Evolutionary conservation across 164 flowering plant species (phyloP).

Genomic region (Sedum album): DNA sequence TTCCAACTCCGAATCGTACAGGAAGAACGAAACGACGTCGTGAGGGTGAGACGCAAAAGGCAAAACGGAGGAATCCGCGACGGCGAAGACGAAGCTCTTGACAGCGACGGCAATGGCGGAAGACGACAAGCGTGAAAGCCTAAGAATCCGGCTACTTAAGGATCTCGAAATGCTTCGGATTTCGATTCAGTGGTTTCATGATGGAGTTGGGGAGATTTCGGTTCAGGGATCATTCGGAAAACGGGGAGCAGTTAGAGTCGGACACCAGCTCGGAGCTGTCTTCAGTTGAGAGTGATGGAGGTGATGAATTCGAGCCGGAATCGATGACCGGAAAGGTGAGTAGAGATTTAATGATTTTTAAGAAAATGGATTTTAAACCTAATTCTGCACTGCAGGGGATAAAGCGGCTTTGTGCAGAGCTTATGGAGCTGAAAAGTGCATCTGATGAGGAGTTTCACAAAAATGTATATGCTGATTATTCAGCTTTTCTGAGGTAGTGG

Average conservation of each 20-base stretch:
- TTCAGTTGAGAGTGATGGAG: constrained; percentile 22
- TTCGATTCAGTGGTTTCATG: constrained; percentile 13
- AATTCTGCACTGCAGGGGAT: constrained; percentile 43
- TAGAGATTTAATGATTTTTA: not conserved
- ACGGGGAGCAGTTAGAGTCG: constrained; percentile 20
- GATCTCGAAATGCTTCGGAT: not conserved
- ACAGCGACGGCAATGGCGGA: constrained; percentile 7
- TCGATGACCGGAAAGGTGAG: constrained; percentile 64
- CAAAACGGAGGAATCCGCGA: not conserved
- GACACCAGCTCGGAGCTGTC: constrained; percentile 22
- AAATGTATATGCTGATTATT: constrained; percentile 36
- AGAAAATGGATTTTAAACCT: not conserved
- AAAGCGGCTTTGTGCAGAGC: constrained; percentile 58
- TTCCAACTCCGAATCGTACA: too few species aligned
- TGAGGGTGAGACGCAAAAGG: too few species aligned
- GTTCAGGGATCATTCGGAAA: constrained; percentile 36
- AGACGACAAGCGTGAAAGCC: not conserved
- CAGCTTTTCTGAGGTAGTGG: constrained; percentile 46
- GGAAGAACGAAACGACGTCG: too few species aligned
- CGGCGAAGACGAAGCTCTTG: not conserved
- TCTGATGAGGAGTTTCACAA: constrained; percentile 50
- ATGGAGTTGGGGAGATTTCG: constrained; percentile 29
- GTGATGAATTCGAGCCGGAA: constrained; percentile 19
- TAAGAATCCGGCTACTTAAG: not conserved
- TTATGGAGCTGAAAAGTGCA: constrained; percentile 46